Base-by-base conservation (phyloP, 345 rosid species). In the Rubroshorea leprosula region DNA sequence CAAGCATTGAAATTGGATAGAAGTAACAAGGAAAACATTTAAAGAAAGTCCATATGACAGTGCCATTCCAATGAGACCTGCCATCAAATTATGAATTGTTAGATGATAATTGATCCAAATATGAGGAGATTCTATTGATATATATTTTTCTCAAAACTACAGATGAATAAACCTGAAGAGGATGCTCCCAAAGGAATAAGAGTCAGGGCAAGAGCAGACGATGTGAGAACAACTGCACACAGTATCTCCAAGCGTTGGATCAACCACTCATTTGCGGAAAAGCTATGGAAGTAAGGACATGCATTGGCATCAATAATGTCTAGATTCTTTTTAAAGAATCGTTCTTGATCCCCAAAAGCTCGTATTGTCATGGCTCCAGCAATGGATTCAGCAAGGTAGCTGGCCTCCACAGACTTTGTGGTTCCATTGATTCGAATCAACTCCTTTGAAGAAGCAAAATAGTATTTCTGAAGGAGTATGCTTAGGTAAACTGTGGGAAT, bases 21-120 rank as follows among this genome's bases (percentile, higher is more conserved):
- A 79, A n/a, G 13, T 0, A 5, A 75, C 82, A 44, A 81, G 59
- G 62, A 73, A 75, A 54, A 65, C 58, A 68, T 81, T 81, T 20
- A 84, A 59, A 5, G 90, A 81, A 17, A 84, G 80, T 43, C 90
- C 90, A 39, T 77, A 84, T 6, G 87, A 59, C 58, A 84, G 58
- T 19, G 85, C 83, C 87, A 81, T 81, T 72, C 90, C 90, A 48
- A 79, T 70, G 17, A 69, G 73, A 24, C 90, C 90, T 81, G 81
- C 45, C 62, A 13, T 6, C 7, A 35, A 35, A 35, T 27, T 3
- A 27, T 8, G 8, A 6, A 41, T n/a, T 26, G 51, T 69, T 26
- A 62, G 46, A 35, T 8, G 7, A 1, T 35, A 35, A 6, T 13
- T 35, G 41, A 35, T 2, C 1, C 11, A 35, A 8, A 35, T 6